Conservation (phyloP, 129 eudicot species). For the Tagetes erecta region DNA sequence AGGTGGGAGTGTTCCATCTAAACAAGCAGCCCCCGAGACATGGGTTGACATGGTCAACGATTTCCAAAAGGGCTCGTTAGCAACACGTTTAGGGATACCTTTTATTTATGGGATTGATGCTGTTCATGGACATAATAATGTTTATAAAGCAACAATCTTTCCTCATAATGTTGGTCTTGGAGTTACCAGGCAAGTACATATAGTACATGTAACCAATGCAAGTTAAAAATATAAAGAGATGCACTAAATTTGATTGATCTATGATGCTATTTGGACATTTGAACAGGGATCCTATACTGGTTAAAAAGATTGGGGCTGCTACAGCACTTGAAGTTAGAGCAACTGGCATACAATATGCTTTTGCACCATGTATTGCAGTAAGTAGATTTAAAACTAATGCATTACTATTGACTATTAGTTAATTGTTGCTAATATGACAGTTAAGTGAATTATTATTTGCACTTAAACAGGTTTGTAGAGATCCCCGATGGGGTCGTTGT, state of each 20-base stretch:
- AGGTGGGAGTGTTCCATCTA: constrained; percentile 62
- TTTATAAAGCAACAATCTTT: constrained; percentile 40
- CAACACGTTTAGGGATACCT: constrained; percentile 44
- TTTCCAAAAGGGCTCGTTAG: constrained; percentile 35
- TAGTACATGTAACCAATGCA: constrained; percentile 21
- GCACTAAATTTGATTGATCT: not conserved
- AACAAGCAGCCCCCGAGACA: constrained; percentile 47
- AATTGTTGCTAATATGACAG: not conserved
- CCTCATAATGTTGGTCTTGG: constrained; percentile 51
- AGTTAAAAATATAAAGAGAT: not conserved
- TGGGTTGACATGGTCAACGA: constrained; percentile 33
- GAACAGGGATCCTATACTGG: constrained; percentile 64
- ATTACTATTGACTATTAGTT: not conserved
- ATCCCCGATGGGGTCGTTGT: constrained; percentile 62
- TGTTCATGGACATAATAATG: constrained; percentile 41
- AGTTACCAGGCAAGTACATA: constrained; percentile 41
- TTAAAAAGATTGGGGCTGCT: constrained; percentile 82
- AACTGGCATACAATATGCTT: constrained; percentile 67
- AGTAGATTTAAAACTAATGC: not conserved
- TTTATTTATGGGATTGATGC: constrained; percentile 41
- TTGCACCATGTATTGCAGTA: constrained; percentile 89
- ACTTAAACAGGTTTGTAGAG: constrained; percentile 48
- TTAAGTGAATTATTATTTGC: not conserved
- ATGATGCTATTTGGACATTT: not conserved
- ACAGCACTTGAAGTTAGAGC: constrained; percentile 88